A percentile compares a stretch with the other conserved stretches of the same genome.
Evolutionary conservation across 192 early-diverging fungal genomes (phyloP).

Genomic region (Coemansia reversa): DNA sequence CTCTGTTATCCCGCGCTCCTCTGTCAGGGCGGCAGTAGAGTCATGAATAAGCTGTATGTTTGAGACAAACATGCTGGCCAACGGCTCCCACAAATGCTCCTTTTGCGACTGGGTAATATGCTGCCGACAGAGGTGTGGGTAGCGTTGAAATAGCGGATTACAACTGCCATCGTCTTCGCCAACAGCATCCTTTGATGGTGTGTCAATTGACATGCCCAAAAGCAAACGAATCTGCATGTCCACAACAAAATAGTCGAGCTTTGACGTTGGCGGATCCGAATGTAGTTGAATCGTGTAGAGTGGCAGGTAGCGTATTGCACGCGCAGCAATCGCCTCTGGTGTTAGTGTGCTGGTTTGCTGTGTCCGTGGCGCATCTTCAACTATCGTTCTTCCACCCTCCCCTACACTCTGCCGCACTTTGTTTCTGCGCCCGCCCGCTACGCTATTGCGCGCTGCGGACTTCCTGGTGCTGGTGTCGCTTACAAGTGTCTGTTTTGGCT

Average conservation of each 20-base stretch:
- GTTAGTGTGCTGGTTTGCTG: constrained; percentile 16
- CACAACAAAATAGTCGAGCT: constrained; percentile 63
- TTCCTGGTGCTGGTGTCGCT: not conserved
- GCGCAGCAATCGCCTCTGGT: constrained; percentile 39
- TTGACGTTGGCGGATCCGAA: constrained; percentile 35
- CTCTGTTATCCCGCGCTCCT: not conserved
- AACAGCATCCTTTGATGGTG: constrained; percentile 10
- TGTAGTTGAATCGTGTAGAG: constrained; percentile 70
- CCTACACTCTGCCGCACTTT: not conserved
- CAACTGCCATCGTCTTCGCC: not conserved
- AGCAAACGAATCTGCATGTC: constrained; percentile 67
- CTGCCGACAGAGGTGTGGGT: constrained; percentile 61
- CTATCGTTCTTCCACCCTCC: constrained; percentile 32
- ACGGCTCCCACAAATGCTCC: constrained; percentile 68
- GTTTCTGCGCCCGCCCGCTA: constrained; percentile 3
- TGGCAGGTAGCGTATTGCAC: constrained; percentile 61
- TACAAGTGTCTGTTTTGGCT: not conserved
- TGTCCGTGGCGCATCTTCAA: constrained; percentile 13
- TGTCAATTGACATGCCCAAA: constrained; percentile 54
- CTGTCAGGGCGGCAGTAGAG: constrained; percentile 1
- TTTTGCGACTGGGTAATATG: constrained; percentile 59
- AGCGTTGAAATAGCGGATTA: constrained; percentile 57
- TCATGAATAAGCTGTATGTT: constrained; percentile 43
- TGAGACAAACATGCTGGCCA: constrained; percentile 62
- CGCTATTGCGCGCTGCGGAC: constrained; percentile 4